Conservation (phyloP, 148 eudicot genomes). For the Selenicereus undatus region DNA sequence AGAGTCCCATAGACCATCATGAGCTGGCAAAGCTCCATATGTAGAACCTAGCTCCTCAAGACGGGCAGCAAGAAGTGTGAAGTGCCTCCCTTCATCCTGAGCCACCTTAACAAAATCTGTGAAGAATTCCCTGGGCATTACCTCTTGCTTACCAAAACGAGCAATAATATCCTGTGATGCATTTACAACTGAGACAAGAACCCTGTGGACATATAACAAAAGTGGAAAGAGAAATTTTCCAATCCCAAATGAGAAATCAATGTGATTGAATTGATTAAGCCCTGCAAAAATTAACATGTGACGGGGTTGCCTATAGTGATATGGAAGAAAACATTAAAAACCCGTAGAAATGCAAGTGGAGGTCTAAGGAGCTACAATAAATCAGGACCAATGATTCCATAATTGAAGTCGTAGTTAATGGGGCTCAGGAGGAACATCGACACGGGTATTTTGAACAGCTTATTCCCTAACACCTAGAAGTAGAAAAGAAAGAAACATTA, state of each 20-base stretch:
- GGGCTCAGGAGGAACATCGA: not conserved
- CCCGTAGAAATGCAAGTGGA: not conserved
- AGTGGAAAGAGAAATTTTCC: not conserved
- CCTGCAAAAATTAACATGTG: not conserved
- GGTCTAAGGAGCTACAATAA: too few relatives aligned
- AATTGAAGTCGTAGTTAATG: not conserved
- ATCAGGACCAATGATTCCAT: not conserved
- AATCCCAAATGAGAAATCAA: not conserved
- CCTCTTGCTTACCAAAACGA: constrained; percentile 83
- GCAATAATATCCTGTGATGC: constrained; percentile 78
- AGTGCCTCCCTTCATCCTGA: constrained; percentile 97
- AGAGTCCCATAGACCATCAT: constrained; percentile 97
- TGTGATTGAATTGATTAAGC: not conserved
- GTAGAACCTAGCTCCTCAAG: constrained; percentile 79
- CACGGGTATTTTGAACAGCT: not conserved
- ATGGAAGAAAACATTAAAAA: not conserved
- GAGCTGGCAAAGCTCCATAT: constrained; percentile 94
- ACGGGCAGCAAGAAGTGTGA: constrained; percentile 73
- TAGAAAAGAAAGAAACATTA: not conserved
- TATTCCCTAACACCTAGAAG: not conserved
- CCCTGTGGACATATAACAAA: not conserved
- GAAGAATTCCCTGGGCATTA: constrained; percentile 87
- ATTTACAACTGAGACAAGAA: not conserved
- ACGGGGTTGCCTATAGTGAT: not conserved
- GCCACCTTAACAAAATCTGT: constrained; percentile 96